Evolutionary conservation across 1,284 basidiomycete genomes (phyloP), one percentile per base, ranked within the genome.

Genomic region (Pseudozyma hubeiensis): DNA sequence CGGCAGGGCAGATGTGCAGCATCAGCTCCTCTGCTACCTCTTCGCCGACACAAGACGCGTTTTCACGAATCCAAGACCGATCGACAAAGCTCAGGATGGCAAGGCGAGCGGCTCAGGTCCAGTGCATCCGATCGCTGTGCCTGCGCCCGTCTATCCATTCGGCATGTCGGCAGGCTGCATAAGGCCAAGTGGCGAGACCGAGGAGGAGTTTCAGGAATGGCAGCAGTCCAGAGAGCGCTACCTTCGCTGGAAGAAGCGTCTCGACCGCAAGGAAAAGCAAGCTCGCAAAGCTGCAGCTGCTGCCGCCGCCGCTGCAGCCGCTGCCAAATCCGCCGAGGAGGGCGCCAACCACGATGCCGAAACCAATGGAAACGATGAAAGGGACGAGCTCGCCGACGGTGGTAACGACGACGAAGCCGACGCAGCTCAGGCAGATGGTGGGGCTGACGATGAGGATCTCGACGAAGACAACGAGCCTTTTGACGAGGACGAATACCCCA

Each of bases 21-120:
- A 90, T 85, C 92, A 94, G 86, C 87, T 94, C 52, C 89, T 95
- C 57, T 82, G 90, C 78, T 87, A 89, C 84, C 89, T 95, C 79
- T 95, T 95, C 86, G 87, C 87, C 64, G 89, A 94, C 84, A 86
- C 86, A 31, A 87, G 87, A 13, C 85, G 88, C 41, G 91, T 90
- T 62, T 95, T 95, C 85, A 93, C 91, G 45, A 89, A 88, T 57
- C 88, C 88, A 0, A 79, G 81, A 0, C 74, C 80, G 0, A 74
- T 72, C 3, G 45, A 67, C 13, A 50, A 61, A 19, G 46, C 63
- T 5, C 44, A 48, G n/a, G 50, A 50, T 9, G 63, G 56, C n/a
- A 37, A 54, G 57, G 53, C 66, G 17, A 76, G 75, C 44, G 53
- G 54, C 37, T 44, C 59, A 9, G 48, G 59, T 33, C 41, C 64